phyloP scores from a whole-genome alignment of 192 early-diverging fungal species.

The Backusella liffmaniae region DNA sequence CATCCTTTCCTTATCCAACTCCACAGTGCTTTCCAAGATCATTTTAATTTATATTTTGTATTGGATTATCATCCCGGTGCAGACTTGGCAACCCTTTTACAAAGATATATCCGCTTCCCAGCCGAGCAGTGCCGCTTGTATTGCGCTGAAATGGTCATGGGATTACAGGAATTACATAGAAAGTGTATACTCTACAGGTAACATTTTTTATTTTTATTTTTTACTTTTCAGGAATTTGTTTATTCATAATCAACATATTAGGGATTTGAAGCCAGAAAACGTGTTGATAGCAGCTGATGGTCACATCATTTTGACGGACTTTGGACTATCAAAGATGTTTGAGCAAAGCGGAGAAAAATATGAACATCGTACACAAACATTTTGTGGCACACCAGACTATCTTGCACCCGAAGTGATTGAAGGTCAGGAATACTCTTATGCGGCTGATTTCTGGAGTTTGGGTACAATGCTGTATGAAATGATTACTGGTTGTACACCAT shows the following conservation, averaged over 20 bases:
- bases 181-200: slow-evolving; percentile 84
- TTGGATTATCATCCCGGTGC: slow-evolving; percentile 90
- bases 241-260: slow-evolving; percentile 15
- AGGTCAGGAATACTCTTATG: slow-evolving; percentile 60
- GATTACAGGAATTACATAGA: slow-evolving; percentile 83
- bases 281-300: slow-evolving; percentile 72
- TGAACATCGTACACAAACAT: slow-evolving; percentile 52
- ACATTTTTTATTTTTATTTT: background rate
- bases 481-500: slow-evolving; percentile 73
- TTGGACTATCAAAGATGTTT: slow-evolving; percentile 87
- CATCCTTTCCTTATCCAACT: slow-evolving; percentile 93
- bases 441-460: slow-evolving; percentile 91
- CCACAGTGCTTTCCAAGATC: slow-evolving; percentile 87
- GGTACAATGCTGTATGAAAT: slow-evolving; percentile 94
- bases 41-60: slow-evolving; percentile 84
- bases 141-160: slow-evolving; percentile 84
- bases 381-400: slow-evolving; percentile 83
- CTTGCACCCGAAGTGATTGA: slow-evolving; percentile 83
- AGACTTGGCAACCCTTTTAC: slow-evolving; percentile 87
- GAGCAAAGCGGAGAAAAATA: slow-evolving; percentile 17
- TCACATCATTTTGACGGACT: slow-evolving; percentile 91
- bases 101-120: slow-evolving; percentile 51
- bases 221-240: slow-evolving; percentile 11
- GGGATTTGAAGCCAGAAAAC: slow-evolving; percentile 82
- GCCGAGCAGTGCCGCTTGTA: slow-evolving; percentile 83